Evolutionary conservation across 768 basidiomycete species (phyloP), one percentile per base, ranked within the genome.

Genomic region (Panus rudis): DNA sequence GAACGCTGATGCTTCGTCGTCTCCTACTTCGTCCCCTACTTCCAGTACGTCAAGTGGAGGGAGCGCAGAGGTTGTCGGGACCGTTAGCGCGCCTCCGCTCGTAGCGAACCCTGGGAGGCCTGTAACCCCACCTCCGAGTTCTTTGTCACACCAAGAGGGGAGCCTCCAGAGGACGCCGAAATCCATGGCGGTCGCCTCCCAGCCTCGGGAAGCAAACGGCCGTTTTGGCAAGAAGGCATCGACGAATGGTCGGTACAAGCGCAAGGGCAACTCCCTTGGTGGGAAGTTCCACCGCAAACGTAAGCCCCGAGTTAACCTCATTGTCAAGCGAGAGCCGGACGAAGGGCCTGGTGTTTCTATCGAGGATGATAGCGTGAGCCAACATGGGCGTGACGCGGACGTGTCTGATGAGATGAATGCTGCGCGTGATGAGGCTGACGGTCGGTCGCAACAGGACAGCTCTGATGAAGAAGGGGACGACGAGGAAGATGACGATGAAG

Each of bases 131-230:
- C 39, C 37, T 4, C 37, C 47, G 13, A 37, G 42, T 3, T 26
- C 25, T 2, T 32, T 32, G 23, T 41, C 34, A 34, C 37, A 34
- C 20, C 51, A 51, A 45, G 42, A 27, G 23, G 26, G 33, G 17
- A 35, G 49, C 3, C 50, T 52, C 27, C 6, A 49, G 1, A 53
- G 51, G 16, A 69, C 62, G 43, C 65, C 70, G 23, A 68, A 71
- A 52, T 68, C 70, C 3, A 59, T 71, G 13, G 69, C 70, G 5
- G 61, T 68, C 25, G 66, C 73, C 31, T 58, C 62, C 10, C 82
- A 84, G 52, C 82, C 82, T 2, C 70, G 82, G 45, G 73, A 77
- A 41, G 62, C 61, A 14, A 82, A 84, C 49, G 82, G 82, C 32
- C 69, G 80, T 14, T 84, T 85, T 50, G 80, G 79, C 26, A 79